These are phyloP conservation scores for Trametes sp. DNA, from an alignment of 1,284 basidiomycete genomes.

Conservation along the genomic window DNA sequence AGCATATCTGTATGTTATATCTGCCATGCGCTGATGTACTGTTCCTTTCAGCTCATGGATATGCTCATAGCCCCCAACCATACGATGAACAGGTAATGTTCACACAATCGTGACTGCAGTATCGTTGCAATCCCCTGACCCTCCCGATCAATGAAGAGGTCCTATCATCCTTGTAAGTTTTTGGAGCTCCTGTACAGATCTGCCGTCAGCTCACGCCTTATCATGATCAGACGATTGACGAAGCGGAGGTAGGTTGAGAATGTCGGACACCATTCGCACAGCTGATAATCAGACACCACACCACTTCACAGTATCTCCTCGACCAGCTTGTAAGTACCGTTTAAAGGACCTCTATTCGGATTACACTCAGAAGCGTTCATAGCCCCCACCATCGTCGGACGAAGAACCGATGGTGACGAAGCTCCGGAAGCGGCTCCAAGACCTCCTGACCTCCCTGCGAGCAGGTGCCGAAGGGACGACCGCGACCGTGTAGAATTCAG, in stretches of 20 bases:
- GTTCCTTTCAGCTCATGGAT: too few species aligned
- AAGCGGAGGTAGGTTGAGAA: constrained; percentile 37
- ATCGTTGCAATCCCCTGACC: background rate
- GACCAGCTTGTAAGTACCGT: constrained; percentile 38
- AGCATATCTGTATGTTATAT: too few species aligned
- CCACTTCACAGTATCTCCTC: constrained; percentile 35
- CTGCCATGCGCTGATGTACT: too few species aligned
- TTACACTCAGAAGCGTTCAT: background rate
- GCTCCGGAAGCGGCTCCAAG: constrained; percentile 38
- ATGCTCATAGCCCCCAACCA: background rate
- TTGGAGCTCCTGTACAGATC: background rate
- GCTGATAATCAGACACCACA: background rate
- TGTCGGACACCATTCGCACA: background rate
- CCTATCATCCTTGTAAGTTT: constrained; percentile 22
- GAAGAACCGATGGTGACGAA: constrained; percentile 38
- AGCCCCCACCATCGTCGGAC: constrained; percentile 39
- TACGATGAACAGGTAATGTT: background rate
- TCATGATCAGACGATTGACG: constrained; percentile 39
- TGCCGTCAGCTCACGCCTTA: background rate
- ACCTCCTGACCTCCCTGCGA: constrained; percentile 36
- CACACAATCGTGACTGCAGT: background rate
- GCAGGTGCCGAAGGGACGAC: constrained; percentile 37
- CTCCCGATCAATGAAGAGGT: too few species aligned
- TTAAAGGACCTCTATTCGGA: too few species aligned
- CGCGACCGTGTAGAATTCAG: background rate